A percentile compares a stretch with the other conserved stretches of the same genome.
phyloP scores from a whole-genome alignment of 345 rosid species.

The Salix viminalis region DNA sequence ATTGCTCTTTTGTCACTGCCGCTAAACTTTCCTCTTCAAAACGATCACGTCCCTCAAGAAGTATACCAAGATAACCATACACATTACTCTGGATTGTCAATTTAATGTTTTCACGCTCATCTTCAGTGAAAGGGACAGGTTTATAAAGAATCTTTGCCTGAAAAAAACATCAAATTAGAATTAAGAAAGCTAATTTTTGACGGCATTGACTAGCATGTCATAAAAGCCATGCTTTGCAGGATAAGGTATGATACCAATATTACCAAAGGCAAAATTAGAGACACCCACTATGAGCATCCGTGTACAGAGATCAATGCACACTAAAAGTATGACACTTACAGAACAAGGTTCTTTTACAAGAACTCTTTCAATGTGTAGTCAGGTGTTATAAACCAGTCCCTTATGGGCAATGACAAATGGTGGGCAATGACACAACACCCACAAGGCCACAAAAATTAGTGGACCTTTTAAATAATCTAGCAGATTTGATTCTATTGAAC shows the following conservation, averaged over 20 bases:
- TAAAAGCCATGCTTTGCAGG: not conserved
- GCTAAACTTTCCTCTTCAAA: constrained; percentile 82
- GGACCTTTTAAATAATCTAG: not conserved
- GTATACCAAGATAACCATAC: constrained; percentile 86
- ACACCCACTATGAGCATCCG: not conserved
- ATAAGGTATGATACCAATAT: not conserved
- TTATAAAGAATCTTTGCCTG: constrained; percentile 98
- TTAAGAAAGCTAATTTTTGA: not conserved
- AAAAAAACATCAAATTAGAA: constrained; percentile 6
- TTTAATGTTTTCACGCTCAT: constrained; percentile 80
- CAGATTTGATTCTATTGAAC: not conserved
- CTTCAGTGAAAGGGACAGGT: constrained; percentile 70
- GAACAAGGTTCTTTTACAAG: not conserved
- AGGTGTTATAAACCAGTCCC: not conserved
- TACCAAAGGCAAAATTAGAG: not conserved
- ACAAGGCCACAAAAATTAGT: not conserved
- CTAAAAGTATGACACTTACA: not conserved
- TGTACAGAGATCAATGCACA: not conserved
- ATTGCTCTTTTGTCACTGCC: constrained; percentile 31
- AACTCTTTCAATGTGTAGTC: not conserved
- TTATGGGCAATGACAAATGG: not conserved
- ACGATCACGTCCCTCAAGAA: constrained; percentile 94
- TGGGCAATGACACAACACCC: not conserved
- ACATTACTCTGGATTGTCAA: constrained; percentile 80
- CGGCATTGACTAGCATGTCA: not conserved